Conservation (phyloP, 163 green algal genomes). For the Volvox carteri region DNA sequence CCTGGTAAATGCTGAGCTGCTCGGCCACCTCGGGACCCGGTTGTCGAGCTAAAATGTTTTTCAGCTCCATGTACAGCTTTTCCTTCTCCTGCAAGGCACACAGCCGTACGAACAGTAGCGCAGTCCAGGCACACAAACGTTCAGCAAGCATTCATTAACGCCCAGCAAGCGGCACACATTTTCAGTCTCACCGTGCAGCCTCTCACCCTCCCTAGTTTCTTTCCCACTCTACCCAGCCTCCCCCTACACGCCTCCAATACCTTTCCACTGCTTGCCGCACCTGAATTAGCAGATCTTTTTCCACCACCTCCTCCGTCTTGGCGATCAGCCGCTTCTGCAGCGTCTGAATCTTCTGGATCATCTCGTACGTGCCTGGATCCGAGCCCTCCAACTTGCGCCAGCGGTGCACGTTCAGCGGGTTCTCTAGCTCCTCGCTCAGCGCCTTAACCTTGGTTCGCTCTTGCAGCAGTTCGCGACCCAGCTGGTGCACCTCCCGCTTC, state of each 20-base stretch:
- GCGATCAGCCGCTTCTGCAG: constrained; percentile 93
- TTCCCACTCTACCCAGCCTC: too few relatives aligned
- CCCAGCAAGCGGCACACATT: too few relatives aligned
- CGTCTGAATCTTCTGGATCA: constrained; percentile 96
- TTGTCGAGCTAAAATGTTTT: constrained; percentile 91
- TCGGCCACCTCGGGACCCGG: constrained; percentile 90
- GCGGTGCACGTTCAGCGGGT: constrained; percentile 94
- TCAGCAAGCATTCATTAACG: too few relatives aligned
- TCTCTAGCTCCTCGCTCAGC: constrained; percentile 94
- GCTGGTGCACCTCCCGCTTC: constrained; percentile 91
- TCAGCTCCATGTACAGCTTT: constrained; percentile 94
- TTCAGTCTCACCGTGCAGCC: too few relatives aligned
- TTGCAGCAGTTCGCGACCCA: constrained; percentile 88
- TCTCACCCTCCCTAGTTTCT: too few relatives aligned
- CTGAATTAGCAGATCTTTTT: constrained; percentile 83
- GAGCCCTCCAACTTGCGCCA: constrained; percentile 96
- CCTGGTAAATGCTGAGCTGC: constrained; percentile 90
- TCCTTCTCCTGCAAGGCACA: constrained; percentile 86
- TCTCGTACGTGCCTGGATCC: constrained; percentile 92
- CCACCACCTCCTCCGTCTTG: constrained; percentile 92
- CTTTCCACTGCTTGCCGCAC: constrained; percentile 34
- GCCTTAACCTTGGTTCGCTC: constrained; percentile 90
- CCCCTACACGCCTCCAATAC: too few relatives aligned
- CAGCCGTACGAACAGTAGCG: background rate
- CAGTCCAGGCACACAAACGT: too few relatives aligned